A percentile compares a stretch with the other conserved stretches of the same genome.
Conservation (phyloP, 1,284 basidiomycete genomes). For the Cryptococcus amylolentus region DNA sequence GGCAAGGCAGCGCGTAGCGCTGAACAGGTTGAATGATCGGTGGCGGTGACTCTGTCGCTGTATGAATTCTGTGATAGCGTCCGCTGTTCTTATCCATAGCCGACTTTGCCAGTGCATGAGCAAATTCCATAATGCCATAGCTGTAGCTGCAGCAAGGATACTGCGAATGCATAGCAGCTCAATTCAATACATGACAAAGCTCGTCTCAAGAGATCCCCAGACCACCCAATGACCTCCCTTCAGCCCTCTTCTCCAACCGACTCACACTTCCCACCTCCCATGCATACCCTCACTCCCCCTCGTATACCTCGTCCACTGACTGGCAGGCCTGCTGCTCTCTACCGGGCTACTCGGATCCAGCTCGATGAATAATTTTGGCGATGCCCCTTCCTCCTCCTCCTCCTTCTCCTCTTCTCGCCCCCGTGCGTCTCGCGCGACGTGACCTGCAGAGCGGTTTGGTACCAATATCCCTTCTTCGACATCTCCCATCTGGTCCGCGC, state of each 20-base stretch:
- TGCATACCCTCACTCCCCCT: neutral
- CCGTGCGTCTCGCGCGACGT: neutral
- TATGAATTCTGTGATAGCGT: too few species aligned
- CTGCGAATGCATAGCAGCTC: too few species aligned
- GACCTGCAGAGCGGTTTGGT: neutral
- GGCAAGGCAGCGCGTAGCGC: too few species aligned
- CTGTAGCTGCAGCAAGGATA: too few species aligned
- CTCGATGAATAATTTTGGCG: slow-evolving; percentile 27
- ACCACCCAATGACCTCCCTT: too few species aligned
- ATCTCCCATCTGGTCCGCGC: neutral
- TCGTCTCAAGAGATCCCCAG: too few species aligned
- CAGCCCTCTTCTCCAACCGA: neutral
- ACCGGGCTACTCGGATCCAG: slow-evolving; percentile 28
- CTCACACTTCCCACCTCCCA: neutral
- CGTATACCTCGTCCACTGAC: slow-evolving; percentile 10
- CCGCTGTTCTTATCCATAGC: too few species aligned
- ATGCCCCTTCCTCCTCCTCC: neutral
- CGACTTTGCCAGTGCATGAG: too few species aligned
- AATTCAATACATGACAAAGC: too few species aligned
- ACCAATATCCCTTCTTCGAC: neutral
- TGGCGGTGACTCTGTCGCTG: too few species aligned
- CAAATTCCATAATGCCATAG: too few species aligned
- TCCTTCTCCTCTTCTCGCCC: neutral
- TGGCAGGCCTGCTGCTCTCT: slow-evolving; percentile 15
- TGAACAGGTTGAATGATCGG: too few species aligned